phyloP scores from a whole-genome alignment of 495 filamentous ascomycete genomes.

The Aspergillus haitiensis region DNA sequence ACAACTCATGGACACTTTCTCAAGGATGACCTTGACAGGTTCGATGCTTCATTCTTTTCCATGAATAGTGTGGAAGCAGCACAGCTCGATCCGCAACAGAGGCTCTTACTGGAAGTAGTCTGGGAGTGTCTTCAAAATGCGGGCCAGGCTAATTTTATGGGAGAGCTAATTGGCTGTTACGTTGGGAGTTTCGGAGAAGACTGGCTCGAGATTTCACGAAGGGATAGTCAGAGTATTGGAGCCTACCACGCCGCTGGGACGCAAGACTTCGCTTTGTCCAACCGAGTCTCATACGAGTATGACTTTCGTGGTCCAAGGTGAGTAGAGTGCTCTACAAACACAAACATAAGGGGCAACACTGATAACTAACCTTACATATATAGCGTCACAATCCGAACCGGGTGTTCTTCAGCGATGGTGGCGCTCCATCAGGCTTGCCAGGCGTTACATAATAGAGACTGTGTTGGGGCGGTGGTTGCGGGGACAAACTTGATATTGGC shows the following conservation, averaged over 20 bases:
- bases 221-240: neutral
- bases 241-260: neutral
- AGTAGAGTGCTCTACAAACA: too few species aligned
- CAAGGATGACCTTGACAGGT: slow-evolving; percentile 1
- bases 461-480: slow-evolving; percentile 38
- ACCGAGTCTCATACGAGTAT: slow-evolving; percentile 37
- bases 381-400: slow-evolving; percentile 36
- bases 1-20: slow-evolving; percentile 9
- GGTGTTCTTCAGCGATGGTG: slow-evolving; percentile 40
- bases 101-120: slow-evolving; percentile 30
- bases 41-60: slow-evolving; percentile 14
- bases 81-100: slow-evolving; percentile 16
- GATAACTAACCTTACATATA: too few species aligned
- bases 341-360: too few species aligned
- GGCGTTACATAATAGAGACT: slow-evolving; percentile 39
- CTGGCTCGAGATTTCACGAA: slow-evolving; percentile 1
- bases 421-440: slow-evolving; percentile 37
- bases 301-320: slow-evolving; percentile 40
- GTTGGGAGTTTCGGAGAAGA: slow-evolving; percentile 41
- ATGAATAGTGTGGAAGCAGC: slow-evolving; percentile 12
- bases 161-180: slow-evolving; percentile 44
- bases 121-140: slow-evolving; percentile 32
- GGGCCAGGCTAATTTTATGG: slow-evolving; percentile 43
- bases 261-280: slow-evolving; percentile 19
- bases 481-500: slow-evolving; percentile 41